These are phyloP conservation scores for Aspergillus mulundensis DNA, from an alignment of 495 filamentous ascomycete species.

Conservation along the genomic window DNA sequence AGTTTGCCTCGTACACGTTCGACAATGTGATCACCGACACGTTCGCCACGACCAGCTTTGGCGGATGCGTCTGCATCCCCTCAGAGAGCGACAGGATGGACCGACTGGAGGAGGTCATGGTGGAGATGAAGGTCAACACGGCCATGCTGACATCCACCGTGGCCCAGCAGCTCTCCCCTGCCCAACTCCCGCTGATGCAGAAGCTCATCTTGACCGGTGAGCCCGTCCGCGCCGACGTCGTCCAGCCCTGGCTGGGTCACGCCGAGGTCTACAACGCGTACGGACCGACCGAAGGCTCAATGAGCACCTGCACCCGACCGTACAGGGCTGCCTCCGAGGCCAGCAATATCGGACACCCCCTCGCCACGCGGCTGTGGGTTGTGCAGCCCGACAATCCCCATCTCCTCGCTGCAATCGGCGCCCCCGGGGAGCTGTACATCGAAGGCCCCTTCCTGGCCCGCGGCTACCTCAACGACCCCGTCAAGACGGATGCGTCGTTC, in stretches of 20 bases:
- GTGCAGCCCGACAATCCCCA: slow-evolving; percentile 40
- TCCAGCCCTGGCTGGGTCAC: slow-evolving; percentile 52
- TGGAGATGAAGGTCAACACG: slow-evolving; percentile 33
- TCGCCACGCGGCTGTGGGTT: background rate
- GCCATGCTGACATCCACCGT: slow-evolving; percentile 42
- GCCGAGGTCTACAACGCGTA: slow-evolving; percentile 25
- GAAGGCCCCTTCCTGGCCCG: slow-evolving; percentile 52
- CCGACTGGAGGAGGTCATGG: slow-evolving; percentile 29
- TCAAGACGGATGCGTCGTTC: slow-evolving; percentile 7
- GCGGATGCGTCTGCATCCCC: slow-evolving; percentile 49
- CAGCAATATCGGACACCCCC: background rate
- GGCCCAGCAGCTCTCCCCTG: slow-evolving; percentile 32
- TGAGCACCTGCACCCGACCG: too few relatives aligned
- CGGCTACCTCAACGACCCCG: slow-evolving; percentile 46
- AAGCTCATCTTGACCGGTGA: slow-evolving; percentile 26
- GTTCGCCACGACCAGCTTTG: slow-evolving; percentile 34
- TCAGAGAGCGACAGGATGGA: slow-evolving; percentile 27
- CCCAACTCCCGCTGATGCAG: slow-evolving; percentile 29
- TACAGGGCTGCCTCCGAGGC: slow-evolving; percentile 5
- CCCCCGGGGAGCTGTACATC: slow-evolving; percentile 55
- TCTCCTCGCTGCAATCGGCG: slow-evolving; percentile 47
- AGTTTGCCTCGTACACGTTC: slow-evolving; percentile 46
- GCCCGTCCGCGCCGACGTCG: slow-evolving; percentile 37
- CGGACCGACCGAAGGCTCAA: background rate
- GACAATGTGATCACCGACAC: slow-evolving; percentile 44